Evolutionary conservation across 768 basidiomycete species (phyloP).

Genomic region (Lactarius deliciosus): DNA sequence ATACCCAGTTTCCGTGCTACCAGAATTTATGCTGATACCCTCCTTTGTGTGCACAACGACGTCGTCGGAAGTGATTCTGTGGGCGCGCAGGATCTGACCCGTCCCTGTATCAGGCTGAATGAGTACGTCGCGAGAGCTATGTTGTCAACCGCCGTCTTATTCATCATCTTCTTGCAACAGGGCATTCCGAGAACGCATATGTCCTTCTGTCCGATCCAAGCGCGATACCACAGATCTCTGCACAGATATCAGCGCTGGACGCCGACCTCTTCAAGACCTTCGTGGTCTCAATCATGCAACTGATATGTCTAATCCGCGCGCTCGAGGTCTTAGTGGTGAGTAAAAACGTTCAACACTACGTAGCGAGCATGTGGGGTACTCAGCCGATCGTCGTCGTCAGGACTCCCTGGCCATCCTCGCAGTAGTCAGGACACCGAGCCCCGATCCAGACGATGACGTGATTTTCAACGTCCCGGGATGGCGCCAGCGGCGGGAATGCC

Average conservation of each 20-base stretch:
- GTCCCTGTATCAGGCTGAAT: conserved; percentile 10
- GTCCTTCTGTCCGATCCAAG: conserved; percentile 10
- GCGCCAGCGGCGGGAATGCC: conserved; percentile 8
- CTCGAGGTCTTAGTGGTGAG: conserved; percentile 16
- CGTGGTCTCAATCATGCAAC: conserved; percentile 16
- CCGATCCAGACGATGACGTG: conserved; percentile 16
- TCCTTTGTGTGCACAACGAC: conserved; percentile 18
- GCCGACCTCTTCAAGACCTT: conserved; percentile 15
- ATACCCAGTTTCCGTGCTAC: conserved; percentile 1
- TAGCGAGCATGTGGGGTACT: too few species aligned
- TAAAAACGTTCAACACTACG: neutral
- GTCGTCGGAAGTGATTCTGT: conserved; percentile 3
- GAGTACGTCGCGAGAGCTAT: neutral
- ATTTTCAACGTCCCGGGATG: conserved; percentile 24
- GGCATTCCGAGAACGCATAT: conserved; percentile 14
- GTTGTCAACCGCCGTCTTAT: neutral
- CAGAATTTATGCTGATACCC: conserved; percentile 10
- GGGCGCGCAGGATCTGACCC: neutral
- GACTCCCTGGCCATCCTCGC: conserved; percentile 9
- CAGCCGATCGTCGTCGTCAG: neutral
- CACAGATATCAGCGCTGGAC: conserved; percentile 12
- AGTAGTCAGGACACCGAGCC: neutral
- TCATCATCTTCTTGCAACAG: neutral
- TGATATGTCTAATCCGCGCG: conserved; percentile 10
- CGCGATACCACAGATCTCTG: neutral